Evolutionary conservation across 2,329 filamentous ascomycete species (phyloP).

Genomic region (Fusarium fracticaudum): DNA sequence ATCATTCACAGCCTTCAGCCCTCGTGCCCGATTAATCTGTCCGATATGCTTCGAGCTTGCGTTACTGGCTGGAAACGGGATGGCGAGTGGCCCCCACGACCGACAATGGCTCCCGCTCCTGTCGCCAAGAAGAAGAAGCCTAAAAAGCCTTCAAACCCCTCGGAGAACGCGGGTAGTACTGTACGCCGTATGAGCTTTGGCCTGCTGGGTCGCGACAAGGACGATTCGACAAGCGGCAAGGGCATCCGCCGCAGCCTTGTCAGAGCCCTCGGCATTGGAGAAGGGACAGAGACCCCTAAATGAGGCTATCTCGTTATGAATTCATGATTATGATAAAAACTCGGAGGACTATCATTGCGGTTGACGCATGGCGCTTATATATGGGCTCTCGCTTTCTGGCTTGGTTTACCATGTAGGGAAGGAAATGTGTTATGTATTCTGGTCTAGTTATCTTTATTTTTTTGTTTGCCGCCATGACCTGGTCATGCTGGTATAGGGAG

Average conservation of each 20-base stretch:
- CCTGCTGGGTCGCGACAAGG: constrained; percentile 54
- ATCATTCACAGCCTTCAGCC: constrained; percentile 83
- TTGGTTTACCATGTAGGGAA: constrained; percentile 8
- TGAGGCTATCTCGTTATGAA: constrained; percentile 14
- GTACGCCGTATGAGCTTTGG: constrained; percentile 59
- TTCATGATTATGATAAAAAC: constrained; percentile 34
- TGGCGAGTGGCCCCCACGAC: constrained; percentile 84
- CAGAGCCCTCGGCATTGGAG: constrained; percentile 55
- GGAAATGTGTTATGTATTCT: not conserved
- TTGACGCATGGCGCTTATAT: constrained; percentile 30
- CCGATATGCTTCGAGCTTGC: constrained; percentile 81
- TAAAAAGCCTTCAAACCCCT: constrained; percentile 37
- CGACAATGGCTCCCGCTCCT: constrained; percentile 53
- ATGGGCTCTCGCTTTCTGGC: constrained; percentile 11
- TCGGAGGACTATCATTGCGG: constrained; percentile 16
- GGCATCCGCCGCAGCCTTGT: constrained; percentile 58
- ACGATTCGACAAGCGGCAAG: constrained; percentile 49
- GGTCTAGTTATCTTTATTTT: constrained; percentile 9
- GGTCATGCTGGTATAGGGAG: constrained; percentile 12
- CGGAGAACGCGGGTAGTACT: constrained; percentile 43
- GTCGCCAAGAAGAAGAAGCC: constrained; percentile 53
- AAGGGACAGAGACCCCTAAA: constrained; percentile 32
- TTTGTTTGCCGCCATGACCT: not conserved
- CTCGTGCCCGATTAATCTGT: constrained; percentile 86
- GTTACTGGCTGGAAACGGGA: constrained; percentile 93